phyloP scores from a whole-genome alignment of 2,329 filamentous ascomycete genomes.

The Exophiala bonariae region DNA sequence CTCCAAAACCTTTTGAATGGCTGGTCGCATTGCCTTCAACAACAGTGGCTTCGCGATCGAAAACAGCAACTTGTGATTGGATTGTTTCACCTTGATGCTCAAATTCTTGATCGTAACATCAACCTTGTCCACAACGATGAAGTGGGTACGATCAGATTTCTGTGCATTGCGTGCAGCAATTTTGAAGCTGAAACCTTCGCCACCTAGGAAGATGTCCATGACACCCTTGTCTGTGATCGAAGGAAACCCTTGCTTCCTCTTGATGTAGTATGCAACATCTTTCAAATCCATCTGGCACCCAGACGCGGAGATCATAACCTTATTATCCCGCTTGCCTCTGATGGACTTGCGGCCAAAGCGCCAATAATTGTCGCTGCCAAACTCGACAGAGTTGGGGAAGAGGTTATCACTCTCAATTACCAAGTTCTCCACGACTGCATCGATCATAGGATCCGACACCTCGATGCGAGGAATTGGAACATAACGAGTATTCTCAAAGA shows the following conservation, averaged over 20 bases:
- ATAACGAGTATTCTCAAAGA: slow-evolving; percentile 84
- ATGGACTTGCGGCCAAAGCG: slow-evolving; percentile 90
- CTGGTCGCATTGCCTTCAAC: slow-evolving; percentile 79
- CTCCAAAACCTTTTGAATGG: slow-evolving; percentile 82
- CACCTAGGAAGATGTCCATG: slow-evolving; percentile 83
- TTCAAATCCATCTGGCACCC: slow-evolving; percentile 87
- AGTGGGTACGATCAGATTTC: slow-evolving; percentile 72
- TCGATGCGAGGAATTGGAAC: slow-evolving; percentile 93
- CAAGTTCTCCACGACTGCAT: slow-evolving; percentile 90
- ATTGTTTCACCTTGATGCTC: slow-evolving; percentile 88
- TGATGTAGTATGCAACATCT: slow-evolving; percentile 92
- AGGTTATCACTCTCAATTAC: slow-evolving; percentile 96
- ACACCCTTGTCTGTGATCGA: slow-evolving; percentile 83
- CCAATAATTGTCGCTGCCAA: slow-evolving; percentile 91
- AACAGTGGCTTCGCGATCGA: slow-evolving; percentile 81
- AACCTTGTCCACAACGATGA: slow-evolving; percentile 93
- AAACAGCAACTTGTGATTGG: slow-evolving; percentile 91
- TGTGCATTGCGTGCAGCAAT: slow-evolving; percentile 82
- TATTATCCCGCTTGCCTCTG: slow-evolving; percentile 77
- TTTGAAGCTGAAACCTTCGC: slow-evolving; percentile 87
- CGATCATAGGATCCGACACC: slow-evolving; percentile 78
- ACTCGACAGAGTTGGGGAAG: slow-evolving; percentile 86
- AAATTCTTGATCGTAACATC: slow-evolving; percentile 78
- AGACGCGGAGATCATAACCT: slow-evolving; percentile 78
- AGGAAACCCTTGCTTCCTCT: slow-evolving; percentile 92